A percentile compares a stretch with the other conserved stretches of the same genome.
These are phyloP conservation scores for Calonectria ilicicola DNA, from an alignment of 2,329 filamentous ascomycete species.

Conservation along the genomic window DNA sequence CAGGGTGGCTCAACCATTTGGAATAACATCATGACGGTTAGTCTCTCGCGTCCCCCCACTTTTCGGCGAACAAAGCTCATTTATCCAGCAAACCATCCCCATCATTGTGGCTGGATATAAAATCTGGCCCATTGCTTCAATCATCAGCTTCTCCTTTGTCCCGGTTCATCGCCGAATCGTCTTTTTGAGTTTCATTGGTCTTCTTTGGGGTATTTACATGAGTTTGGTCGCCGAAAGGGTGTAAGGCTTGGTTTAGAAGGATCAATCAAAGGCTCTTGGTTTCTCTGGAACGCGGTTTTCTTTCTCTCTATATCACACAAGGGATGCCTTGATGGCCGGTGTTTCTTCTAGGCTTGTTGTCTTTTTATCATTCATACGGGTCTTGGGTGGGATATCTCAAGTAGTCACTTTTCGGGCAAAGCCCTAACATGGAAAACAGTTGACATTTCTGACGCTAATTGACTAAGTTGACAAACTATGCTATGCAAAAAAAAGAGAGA, in stretches of 20 bases:
- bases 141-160: conserved; percentile 62
- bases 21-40: conserved; percentile 52
- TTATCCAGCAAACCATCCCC: conserved; percentile 55
- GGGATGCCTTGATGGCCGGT: conserved; percentile 1
- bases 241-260: conserved; percentile 28
- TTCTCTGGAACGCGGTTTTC: not conserved
- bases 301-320: not conserved
- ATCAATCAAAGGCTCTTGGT: not conserved
- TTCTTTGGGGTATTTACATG: conserved; percentile 66
- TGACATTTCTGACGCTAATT: no score
- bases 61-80: conserved; percentile 11
- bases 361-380: not conserved
- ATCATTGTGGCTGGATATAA: conserved; percentile 63
- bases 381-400: not conserved
- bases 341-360: not conserved
- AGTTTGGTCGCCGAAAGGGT: conserved; percentile 59
- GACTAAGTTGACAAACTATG: not conserved
- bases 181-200: conserved; percentile 61
- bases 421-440: not conserved
- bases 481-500: not conserved
- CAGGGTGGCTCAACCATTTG: conserved; percentile 51
- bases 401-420: not conserved
- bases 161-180: conserved; percentile 63
- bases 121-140: conserved; percentile 64
- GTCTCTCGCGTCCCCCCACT: conserved; percentile 4